Evolutionary conservation across 495 filamentous ascomycete genomes (phyloP).

Genomic region (Cladorrhinum samala): DNA sequence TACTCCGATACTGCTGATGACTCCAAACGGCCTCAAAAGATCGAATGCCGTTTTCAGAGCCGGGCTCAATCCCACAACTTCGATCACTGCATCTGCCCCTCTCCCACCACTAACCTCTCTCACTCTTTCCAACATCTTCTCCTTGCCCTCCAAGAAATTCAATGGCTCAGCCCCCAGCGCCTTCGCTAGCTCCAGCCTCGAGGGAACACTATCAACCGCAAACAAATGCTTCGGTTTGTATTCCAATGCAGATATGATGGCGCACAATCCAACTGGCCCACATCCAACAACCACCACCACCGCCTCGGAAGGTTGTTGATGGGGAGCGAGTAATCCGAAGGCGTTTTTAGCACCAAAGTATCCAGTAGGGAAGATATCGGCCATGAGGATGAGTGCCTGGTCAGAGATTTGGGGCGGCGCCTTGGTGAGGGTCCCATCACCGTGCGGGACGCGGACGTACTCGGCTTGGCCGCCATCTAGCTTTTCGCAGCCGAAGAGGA

Average conservation of each 20-base stretch:
- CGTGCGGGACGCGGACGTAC: slow-evolving; percentile 80
- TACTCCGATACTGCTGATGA: slow-evolving; percentile 84
- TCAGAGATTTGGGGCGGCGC: slow-evolving; percentile 71
- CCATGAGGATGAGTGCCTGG: slow-evolving; percentile 79
- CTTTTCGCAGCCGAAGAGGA: slow-evolving; percentile 65
- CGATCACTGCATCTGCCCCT: slow-evolving; percentile 86
- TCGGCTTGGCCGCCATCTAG: slow-evolving; percentile 89
- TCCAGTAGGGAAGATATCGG: slow-evolving; percentile 81
- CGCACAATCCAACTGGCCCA: slow-evolving; percentile 84
- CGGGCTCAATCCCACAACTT: slow-evolving; percentile 81
- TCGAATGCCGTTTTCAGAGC: slow-evolving; percentile 82
- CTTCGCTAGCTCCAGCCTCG: slow-evolving; percentile 69
- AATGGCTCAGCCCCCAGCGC: slow-evolving; percentile 78
- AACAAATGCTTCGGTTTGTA: slow-evolving; percentile 75
- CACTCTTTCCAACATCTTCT: slow-evolving; percentile 63
- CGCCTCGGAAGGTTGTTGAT: slow-evolving; percentile 55
- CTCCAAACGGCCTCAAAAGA: slow-evolving; percentile 77
- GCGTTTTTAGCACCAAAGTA: slow-evolving; percentile 85
- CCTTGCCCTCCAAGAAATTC: slow-evolving; percentile 65
- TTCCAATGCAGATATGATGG: slow-evolving; percentile 75
- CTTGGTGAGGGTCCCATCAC: slow-evolving; percentile 74
- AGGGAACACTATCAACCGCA: slow-evolving; percentile 77
- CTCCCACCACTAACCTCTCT: slow-evolving; percentile 72
- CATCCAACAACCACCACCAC: slow-evolving; percentile 82
- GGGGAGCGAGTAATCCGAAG: slow-evolving; percentile 57